These are phyloP conservation scores for Cystofilobasidium ferigula DNA, from an alignment of 768 basidiomycete genomes.

Conservation along the genomic window DNA sequence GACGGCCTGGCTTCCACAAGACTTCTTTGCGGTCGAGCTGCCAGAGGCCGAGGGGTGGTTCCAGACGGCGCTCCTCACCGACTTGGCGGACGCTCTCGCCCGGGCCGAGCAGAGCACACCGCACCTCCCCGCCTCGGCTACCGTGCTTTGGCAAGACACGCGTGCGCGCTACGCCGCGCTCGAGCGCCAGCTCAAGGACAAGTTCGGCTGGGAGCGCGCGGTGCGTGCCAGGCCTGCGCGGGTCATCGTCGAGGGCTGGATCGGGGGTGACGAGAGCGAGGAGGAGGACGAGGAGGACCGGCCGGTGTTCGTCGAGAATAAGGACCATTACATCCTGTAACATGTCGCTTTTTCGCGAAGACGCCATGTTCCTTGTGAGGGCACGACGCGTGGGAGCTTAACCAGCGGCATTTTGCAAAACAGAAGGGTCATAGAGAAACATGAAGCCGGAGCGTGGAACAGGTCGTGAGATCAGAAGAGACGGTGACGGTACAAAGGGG, in stretches of 20 bases:
- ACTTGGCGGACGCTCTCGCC: not conserved
- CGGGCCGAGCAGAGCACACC: not conserved
- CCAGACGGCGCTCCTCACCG: not conserved
- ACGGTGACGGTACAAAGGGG: too few species aligned
- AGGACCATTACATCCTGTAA: not conserved
- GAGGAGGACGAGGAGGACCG: conserved; percentile 22
- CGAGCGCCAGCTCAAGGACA: not conserved
- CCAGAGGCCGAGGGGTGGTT: conserved; percentile 20
- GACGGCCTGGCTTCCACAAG: not conserved
- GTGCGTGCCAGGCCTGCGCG: not conserved
- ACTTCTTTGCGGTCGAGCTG: conserved; percentile 14
- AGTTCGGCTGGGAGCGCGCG: conserved; percentile 13
- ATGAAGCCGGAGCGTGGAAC: too few species aligned
- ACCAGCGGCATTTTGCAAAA: too few species aligned
- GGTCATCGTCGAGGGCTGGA: not conserved
- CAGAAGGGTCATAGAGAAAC: too few species aligned
- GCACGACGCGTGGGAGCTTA: too few species aligned
- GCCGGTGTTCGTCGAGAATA: conserved; percentile 17
- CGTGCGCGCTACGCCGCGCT: not conserved
- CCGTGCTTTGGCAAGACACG: not conserved
- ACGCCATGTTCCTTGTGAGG: too few species aligned
- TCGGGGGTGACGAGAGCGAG: not conserved
- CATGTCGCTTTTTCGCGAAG: too few species aligned
- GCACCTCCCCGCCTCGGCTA: not conserved
- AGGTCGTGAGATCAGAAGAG: too few species aligned